These are phyloP conservation scores for Phytophthora crassamura DNA, from an alignment of 352 stramenopile species.

Conservation along the genomic window DNA sequence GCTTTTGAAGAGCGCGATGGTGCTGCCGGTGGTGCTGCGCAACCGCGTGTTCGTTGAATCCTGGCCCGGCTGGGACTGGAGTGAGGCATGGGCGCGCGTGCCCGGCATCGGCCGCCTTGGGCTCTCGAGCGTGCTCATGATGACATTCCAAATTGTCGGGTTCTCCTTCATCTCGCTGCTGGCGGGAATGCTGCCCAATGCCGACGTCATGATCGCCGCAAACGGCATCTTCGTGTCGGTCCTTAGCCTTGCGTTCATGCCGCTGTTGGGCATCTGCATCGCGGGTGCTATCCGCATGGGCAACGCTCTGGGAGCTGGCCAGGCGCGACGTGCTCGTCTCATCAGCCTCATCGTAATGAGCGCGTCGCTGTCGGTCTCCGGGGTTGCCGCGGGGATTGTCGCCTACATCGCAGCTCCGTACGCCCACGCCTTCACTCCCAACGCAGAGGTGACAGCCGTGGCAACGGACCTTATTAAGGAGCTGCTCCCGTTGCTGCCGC, in stretches of 20 bases:
- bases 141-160: constrained; percentile 53
- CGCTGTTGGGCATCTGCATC: constrained; percentile 52
- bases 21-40: constrained; percentile 56
- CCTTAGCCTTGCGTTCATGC: constrained; percentile 57
- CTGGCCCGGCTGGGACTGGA: constrained; percentile 64
- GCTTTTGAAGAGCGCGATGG: constrained; percentile 50
- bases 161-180: constrained; percentile 57
- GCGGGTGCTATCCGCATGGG: constrained; percentile 63
- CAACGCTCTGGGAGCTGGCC: constrained; percentile 61
- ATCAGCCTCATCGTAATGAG: constrained; percentile 46
- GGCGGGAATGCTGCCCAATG: constrained; percentile 61
- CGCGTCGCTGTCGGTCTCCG: constrained; percentile 39
- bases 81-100: constrained; percentile 44
- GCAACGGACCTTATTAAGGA: constrained; percentile 41
- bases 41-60: constrained; percentile 60
- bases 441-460: constrained; percentile 35
- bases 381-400: constrained; percentile 39
- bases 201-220: constrained; percentile 53
- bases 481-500: constrained; percentile 43
- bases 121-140: constrained; percentile 58
- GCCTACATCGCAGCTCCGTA: constrained; percentile 43
- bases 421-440: constrained; percentile 46
- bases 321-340: constrained; percentile 49
- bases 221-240: constrained; percentile 63
- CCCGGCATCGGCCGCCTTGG: constrained; percentile 47